phyloP scores from a whole-genome alignment of 108 stramenopile species.

The Thalassiosira profunda region DNA sequence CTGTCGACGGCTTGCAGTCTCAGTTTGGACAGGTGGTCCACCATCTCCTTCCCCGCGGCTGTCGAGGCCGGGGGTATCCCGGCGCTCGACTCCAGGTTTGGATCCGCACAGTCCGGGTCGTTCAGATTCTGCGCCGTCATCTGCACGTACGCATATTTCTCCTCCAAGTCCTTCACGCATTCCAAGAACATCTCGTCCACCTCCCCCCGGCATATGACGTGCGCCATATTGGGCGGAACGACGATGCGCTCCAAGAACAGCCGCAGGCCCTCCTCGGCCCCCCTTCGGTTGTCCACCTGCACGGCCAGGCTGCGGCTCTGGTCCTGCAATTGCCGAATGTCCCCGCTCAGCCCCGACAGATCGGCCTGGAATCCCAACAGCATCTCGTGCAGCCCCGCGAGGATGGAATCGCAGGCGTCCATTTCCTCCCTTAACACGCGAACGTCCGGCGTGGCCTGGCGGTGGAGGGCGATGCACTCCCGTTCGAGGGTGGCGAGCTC shows the following conservation, averaged over 20 bases:
- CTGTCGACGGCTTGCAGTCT: constrained; percentile 88
- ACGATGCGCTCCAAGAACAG: constrained; percentile 93
- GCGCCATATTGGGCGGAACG: constrained; percentile 85
- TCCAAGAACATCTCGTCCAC: constrained; percentile 91
- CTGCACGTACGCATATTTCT: constrained; percentile 84
- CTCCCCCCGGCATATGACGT: constrained; percentile 89
- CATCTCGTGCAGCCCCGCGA: constrained; percentile 97
- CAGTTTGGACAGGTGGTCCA: constrained; percentile 87
- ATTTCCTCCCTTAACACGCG: constrained; percentile 78
- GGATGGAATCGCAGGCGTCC: constrained; percentile 92
- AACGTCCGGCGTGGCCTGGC: constrained; percentile 68
- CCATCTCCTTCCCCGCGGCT: constrained; percentile 91
- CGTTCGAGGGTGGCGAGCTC: constrained; percentile 75
- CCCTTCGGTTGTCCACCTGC: constrained; percentile 91
- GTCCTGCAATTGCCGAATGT: constrained; percentile 96
- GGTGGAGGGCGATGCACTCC: constrained; percentile 80
- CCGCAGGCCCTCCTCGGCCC: constrained; percentile 90
- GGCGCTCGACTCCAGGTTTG: constrained; percentile 50
- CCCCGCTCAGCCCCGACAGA: constrained; percentile 95
- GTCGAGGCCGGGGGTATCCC: constrained; percentile 86
- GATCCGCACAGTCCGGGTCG: constrained; percentile 49
- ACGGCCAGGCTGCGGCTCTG: constrained; percentile 88
- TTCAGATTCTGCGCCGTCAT: constrained; percentile 35
- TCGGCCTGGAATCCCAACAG: constrained; percentile 98
- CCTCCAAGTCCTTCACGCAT: constrained; percentile 90